These are phyloP conservation scores for Dioscorea alata DNA, from an alignment of 106 monocot species.

Conservation along the genomic window DNA sequence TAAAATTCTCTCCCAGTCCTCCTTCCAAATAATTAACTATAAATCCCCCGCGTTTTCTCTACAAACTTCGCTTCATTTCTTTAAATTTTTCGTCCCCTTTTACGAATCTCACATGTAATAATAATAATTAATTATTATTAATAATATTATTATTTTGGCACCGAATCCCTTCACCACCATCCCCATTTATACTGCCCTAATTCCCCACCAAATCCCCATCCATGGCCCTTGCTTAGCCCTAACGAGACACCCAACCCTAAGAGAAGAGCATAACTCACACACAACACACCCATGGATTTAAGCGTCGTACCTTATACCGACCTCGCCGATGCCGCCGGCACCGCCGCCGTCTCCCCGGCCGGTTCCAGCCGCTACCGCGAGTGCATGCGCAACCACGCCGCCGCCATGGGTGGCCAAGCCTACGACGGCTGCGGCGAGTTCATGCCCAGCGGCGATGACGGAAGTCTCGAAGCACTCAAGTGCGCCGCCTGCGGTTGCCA, in stretches of 20 bases:
- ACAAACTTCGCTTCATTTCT: too few species aligned
- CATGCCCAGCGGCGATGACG: conserved; percentile 29
- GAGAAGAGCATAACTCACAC: not conserved
- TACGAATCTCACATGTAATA: too few species aligned
- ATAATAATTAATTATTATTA: not conserved
- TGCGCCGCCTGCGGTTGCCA: conserved; percentile 45
- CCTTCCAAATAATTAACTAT: too few species aligned
- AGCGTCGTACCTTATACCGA: conserved; percentile 30
- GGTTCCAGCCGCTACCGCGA: conserved; percentile 24
- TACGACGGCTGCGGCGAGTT: conserved; percentile 49
- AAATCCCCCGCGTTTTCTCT: too few species aligned
- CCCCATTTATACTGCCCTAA: conserved; percentile 6
- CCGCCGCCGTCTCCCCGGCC: not conserved
- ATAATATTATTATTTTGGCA: not conserved
- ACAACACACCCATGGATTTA: conserved; percentile 18
- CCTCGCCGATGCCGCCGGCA: not conserved
- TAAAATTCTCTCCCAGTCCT: too few species aligned
- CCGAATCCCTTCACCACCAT: not conserved
- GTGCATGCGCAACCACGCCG: conserved; percentile 57
- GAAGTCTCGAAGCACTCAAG: conserved; percentile 35
- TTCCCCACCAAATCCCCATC: not conserved
- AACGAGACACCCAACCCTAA: conserved; percentile 1
- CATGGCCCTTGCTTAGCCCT: not conserved
- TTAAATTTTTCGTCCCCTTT: too few species aligned
- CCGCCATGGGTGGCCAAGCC: conserved; percentile 47